Conservation (phyloP, 495 filamentous ascomycete species). For the Gamarada debralockiae region DNA sequence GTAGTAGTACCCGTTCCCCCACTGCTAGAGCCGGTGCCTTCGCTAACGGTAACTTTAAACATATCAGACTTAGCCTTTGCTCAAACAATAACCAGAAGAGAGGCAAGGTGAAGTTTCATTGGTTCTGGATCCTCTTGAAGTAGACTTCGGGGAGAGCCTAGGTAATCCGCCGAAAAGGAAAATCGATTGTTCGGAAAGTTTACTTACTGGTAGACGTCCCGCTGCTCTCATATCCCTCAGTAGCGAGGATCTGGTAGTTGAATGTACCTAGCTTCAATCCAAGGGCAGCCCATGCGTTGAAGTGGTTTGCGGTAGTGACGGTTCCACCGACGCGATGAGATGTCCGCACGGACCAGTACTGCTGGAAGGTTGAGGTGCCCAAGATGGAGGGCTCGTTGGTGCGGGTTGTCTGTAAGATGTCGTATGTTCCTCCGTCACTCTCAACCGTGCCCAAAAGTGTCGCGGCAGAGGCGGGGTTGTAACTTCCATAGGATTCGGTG, state of each 20-base stretch:
- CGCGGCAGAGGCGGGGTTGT: slow-evolving; percentile 49
- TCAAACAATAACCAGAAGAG: no score
- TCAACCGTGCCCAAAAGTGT: slow-evolving; percentile 49
- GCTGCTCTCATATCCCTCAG: slow-evolving; percentile 46
- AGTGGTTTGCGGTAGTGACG: slow-evolving; percentile 27
- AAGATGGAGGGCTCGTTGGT: slow-evolving; percentile 56
- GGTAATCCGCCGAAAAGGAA: no score
- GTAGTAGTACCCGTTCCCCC: no score
- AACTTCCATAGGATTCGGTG: slow-evolving; percentile 49
- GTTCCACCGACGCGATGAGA: slow-evolving; percentile 39
- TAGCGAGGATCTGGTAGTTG: slow-evolving; percentile 57
- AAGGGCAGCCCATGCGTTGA: slow-evolving; percentile 31
- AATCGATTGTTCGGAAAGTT: neutral
- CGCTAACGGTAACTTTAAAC: no score
- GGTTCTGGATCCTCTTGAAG: no score
- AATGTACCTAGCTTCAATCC: slow-evolving; percentile 38
- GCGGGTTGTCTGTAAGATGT: slow-evolving; percentile 56
- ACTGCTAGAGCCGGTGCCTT: no score
- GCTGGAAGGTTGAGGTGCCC: slow-evolving; percentile 51
- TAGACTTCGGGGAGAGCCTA: no score
- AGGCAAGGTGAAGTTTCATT: no score
- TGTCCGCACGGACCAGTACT: slow-evolving; percentile 54
- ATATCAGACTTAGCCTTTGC: no score
- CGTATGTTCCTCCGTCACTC: slow-evolving; percentile 59
- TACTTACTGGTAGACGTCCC: slow-evolving; percentile 23